Evolutionary conservation across 768 basidiomycete genomes (phyloP).

Genomic region (Suillus subaureus): DNA sequence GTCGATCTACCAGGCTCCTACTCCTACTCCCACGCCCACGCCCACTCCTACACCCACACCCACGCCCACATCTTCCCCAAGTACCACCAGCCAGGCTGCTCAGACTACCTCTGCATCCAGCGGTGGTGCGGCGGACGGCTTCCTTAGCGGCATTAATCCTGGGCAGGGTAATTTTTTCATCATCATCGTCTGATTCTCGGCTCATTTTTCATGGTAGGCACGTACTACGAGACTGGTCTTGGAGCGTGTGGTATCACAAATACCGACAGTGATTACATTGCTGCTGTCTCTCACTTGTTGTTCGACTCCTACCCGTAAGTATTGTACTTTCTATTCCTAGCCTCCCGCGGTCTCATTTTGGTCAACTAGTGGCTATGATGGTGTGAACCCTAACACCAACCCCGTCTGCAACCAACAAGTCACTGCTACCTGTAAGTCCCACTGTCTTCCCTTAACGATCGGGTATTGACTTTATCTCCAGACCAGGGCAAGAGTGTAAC

Average conservation of each 20-base stretch:
- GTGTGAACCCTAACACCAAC: constrained; percentile 72
- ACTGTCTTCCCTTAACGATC: not conserved
- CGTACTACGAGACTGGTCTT: constrained; percentile 37
- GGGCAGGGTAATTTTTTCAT: constrained; percentile 44
- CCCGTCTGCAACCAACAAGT: constrained; percentile 65
- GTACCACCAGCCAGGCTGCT: constrained; percentile 9
- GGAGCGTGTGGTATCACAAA: constrained; percentile 45
- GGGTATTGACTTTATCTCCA: constrained; percentile 27
- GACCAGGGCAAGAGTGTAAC: constrained; percentile 52
- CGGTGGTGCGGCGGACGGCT: constrained; percentile 28
- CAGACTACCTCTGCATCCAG: constrained; percentile 18
- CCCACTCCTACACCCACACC: not conserved
- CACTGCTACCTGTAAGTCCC: constrained; percentile 46
- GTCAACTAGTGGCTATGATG: constrained; percentile 50
- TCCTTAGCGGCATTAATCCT: constrained; percentile 47
- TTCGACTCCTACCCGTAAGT: constrained; percentile 41
- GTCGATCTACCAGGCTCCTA: not conserved
- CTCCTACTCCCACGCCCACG: constrained; percentile 5
- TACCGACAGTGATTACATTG: constrained; percentile 31
- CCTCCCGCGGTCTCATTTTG: constrained; percentile 7
- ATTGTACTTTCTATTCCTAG: not conserved
- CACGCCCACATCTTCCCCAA: not conserved
- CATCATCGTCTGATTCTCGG: not conserved
- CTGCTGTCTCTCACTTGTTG: constrained; percentile 35
- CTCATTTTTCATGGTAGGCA: constrained; percentile 23